Conservation (phyloP, 495 filamentous ascomycete genomes). For the Aspergillus nidulans region DNA sequence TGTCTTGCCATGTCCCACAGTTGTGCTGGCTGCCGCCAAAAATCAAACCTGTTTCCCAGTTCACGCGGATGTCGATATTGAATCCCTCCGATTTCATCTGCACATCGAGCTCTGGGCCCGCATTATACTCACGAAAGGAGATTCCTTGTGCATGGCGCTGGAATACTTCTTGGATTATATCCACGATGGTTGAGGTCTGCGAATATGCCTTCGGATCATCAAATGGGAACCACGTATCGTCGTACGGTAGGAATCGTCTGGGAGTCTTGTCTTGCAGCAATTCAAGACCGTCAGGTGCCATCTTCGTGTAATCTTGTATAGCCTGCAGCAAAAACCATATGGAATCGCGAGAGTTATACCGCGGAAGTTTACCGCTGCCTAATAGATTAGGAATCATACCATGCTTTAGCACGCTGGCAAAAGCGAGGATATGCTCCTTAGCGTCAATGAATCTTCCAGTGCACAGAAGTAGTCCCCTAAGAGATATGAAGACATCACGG, state of each 20-base stretch:
- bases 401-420: constrained; percentile 95
- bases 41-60: constrained; percentile 90
- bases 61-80: constrained; percentile 80
- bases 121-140: constrained; percentile 91
- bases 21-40: constrained; percentile 92
- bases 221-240: constrained; percentile 84
- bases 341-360: constrained; percentile 96
- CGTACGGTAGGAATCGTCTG: constrained; percentile 89
- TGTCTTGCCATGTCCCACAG: constrained; percentile 99
- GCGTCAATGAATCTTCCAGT: constrained; percentile 86
- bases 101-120: constrained; percentile 76
- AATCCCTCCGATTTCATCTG: constrained; percentile 95
- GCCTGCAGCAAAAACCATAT: constrained; percentile 96
- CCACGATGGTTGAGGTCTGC: constrained; percentile 69
- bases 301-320: constrained; percentile 86
- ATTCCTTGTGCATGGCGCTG: constrained; percentile 87
- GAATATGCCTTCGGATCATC: constrained; percentile 86
- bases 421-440: constrained; percentile 89
- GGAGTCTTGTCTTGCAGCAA: constrained; percentile 73
- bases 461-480: constrained; percentile 82
- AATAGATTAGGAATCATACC: constrained; percentile 98
- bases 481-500: constrained; percentile 92
- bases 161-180: constrained; percentile 88
- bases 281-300: constrained; percentile 72
- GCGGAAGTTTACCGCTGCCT: constrained; percentile 74